These are phyloP conservation scores for Tilletiaria anomala DNA, from an alignment of 1,284 basidiomycete genomes.

Conservation along the genomic window DNA sequence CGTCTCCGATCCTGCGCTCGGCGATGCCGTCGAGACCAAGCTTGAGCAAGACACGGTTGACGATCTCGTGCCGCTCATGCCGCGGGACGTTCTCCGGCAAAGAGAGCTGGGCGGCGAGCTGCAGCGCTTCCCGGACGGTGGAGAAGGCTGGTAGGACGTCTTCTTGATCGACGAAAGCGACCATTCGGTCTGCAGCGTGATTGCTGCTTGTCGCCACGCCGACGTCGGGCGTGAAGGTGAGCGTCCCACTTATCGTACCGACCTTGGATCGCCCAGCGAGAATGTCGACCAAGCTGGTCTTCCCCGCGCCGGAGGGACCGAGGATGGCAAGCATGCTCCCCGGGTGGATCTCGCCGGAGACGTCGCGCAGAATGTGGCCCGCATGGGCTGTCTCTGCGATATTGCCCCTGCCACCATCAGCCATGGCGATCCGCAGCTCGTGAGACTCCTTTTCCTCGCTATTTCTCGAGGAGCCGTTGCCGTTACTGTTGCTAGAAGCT, in stretches of 20 bases:
- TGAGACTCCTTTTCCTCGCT: neutral
- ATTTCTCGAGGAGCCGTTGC: neutral
- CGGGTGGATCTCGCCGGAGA: slow-evolving; percentile 13
- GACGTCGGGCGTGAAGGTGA: slow-evolving; percentile 3
- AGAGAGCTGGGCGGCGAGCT: slow-evolving; percentile 20
- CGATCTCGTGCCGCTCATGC: slow-evolving; percentile 9
- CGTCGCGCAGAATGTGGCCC: slow-evolving; percentile 6
- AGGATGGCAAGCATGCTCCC: slow-evolving; percentile 22
- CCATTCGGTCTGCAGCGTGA: slow-evolving; percentile 7
- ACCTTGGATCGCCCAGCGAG: slow-evolving; percentile 19
- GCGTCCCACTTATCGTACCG: slow-evolving; percentile 10
- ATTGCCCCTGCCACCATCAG: neutral
- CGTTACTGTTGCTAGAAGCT: neutral
- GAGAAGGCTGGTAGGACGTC: slow-evolving; percentile 19
- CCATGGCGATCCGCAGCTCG: neutral
- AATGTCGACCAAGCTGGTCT: slow-evolving; percentile 24
- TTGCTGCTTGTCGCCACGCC: too few relatives aligned
- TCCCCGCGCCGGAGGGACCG: slow-evolving; percentile 24
- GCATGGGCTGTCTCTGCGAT: neutral
- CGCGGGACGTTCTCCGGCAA: slow-evolving; percentile 16
- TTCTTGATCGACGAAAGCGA: slow-evolving; percentile 26
- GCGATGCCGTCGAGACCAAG: slow-evolving; percentile 17
- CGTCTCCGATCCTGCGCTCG: slow-evolving; percentile 18
- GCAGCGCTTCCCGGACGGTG: slow-evolving; percentile 22
- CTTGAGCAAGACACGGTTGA: slow-evolving; percentile 9